Conservation (phyloP, 2,329 filamentous ascomycete species). For the Penicillium carneum region DNA sequence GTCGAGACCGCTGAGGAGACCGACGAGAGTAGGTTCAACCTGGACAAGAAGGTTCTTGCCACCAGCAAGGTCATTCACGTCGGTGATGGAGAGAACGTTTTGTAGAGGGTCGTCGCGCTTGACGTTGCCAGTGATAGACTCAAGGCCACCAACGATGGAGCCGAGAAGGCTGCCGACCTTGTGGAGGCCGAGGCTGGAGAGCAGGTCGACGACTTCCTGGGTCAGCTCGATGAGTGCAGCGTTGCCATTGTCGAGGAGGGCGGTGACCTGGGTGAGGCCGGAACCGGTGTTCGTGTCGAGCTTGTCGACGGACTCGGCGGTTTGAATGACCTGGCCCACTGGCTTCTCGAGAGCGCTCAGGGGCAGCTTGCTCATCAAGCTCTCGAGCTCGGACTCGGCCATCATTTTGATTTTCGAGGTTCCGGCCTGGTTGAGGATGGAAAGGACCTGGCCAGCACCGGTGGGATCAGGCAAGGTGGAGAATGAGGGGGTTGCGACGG, state of each 20-base stretch:
- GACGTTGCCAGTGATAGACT: constrained; percentile 16
- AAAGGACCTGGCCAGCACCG: constrained; percentile 18
- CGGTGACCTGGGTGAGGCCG: constrained; percentile 35
- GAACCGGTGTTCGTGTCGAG: constrained; percentile 31
- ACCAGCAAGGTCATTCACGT: constrained; percentile 17
- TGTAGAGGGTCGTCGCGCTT: constrained; percentile 23
- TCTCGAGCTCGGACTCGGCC: constrained; percentile 35
- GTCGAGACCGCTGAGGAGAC: constrained; percentile 25
- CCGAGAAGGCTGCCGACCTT: constrained; percentile 28
- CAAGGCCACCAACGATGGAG: constrained; percentile 27
- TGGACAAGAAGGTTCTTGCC: constrained; percentile 25
- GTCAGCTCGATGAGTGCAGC: constrained; percentile 29
- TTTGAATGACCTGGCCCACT: constrained; percentile 31
- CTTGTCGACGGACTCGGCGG: constrained; percentile 28
- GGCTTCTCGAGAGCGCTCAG: constrained; percentile 24
- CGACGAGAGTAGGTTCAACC: constrained; percentile 22
- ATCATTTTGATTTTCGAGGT: constrained; percentile 27
- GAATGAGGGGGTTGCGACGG: background rate
- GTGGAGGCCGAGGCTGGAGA: constrained; percentile 26
- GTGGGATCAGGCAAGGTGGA: background rate
- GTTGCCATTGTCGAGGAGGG: constrained; percentile 33
- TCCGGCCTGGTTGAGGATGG: constrained; percentile 28
- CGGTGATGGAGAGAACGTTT: constrained; percentile 26
- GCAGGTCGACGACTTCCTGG: constrained; percentile 23
- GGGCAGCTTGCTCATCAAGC: constrained; percentile 28